These are phyloP conservation scores for Jackrogersella minutella DNA, from an alignment of 495 filamentous ascomycete species.

Conservation along the genomic window DNA sequence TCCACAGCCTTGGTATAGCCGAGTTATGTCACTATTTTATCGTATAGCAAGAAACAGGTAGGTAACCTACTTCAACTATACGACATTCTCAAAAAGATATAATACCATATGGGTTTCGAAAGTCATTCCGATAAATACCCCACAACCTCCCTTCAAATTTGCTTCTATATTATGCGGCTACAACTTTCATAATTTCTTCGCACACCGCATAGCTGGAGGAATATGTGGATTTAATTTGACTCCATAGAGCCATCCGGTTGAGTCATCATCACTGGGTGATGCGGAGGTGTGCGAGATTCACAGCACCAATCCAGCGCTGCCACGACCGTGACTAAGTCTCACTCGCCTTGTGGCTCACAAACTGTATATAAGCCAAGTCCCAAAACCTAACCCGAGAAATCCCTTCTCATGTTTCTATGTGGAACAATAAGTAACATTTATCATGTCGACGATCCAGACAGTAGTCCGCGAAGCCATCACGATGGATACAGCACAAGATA, in stretches of 20 bases:
- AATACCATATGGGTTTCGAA: no score
- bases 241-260: neutral
- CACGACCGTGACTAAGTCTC: neutral
- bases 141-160: neutral
- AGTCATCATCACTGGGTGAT: neutral
- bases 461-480: neutral
- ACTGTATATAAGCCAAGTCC: neutral
- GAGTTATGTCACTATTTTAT: neutral
- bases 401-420: neutral
- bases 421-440: neutral
- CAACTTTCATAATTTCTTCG: neutral
- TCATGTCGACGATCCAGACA: neutral
- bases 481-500: constrained; percentile 1
- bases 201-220: neutral
- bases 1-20: no score
- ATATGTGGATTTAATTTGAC: neutral
- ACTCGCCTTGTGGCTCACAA: neutral
- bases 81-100: no score
- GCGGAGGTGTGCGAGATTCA: neutral
- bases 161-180: neutral
- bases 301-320: constrained; percentile 7
- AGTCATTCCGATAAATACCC: neutral
- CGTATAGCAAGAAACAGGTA: no score
- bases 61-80: no score
- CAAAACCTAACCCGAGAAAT: neutral